Conservation (phyloP, 1,284 basidiomycete genomes). For the Bondarzewia mesenterica region DNA sequence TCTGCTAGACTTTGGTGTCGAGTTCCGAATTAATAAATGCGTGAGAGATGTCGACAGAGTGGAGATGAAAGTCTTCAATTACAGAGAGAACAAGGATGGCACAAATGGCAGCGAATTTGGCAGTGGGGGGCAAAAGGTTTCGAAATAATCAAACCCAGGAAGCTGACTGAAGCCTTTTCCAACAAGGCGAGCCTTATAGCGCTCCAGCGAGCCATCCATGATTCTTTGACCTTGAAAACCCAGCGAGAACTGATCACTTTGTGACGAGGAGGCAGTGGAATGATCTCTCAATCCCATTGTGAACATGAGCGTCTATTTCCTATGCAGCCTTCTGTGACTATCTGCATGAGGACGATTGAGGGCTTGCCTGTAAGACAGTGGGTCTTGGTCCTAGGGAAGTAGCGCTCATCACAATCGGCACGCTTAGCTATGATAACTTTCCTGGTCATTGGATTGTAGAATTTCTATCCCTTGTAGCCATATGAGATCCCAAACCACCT, state of each 20-base stretch:
- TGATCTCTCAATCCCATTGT: too few species aligned
- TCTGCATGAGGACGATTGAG: too few species aligned
- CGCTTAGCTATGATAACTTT: too few species aligned
- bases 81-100: slow-evolving; percentile 20
- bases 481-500: too few species aligned
- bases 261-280: too few species aligned
- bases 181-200: slow-evolving; percentile 27
- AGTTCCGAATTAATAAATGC: slow-evolving; percentile 20
- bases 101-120: slow-evolving; percentile 19
- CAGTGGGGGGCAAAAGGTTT: slow-evolving; percentile 27
- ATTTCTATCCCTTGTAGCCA: too few species aligned
- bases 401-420: too few species aligned
- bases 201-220: background rate
- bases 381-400: too few species aligned
- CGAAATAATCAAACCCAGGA: slow-evolving; percentile 28
- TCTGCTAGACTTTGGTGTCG: slow-evolving; percentile 16
- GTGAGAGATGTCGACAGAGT: slow-evolving; percentile 17
- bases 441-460: too few species aligned
- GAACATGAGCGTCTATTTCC: too few species aligned
- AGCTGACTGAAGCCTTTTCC: slow-evolving; percentile 32
- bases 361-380: too few species aligned
- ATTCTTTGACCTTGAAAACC: slow-evolving; percentile 22
- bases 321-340: too few species aligned
- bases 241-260: slow-evolving; percentile 23
- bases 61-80: slow-evolving; percentile 7